These are phyloP conservation scores for Trichoderma gracile DNA, from an alignment of 2,329 filamentous ascomycete species.

Conservation along the genomic window DNA sequence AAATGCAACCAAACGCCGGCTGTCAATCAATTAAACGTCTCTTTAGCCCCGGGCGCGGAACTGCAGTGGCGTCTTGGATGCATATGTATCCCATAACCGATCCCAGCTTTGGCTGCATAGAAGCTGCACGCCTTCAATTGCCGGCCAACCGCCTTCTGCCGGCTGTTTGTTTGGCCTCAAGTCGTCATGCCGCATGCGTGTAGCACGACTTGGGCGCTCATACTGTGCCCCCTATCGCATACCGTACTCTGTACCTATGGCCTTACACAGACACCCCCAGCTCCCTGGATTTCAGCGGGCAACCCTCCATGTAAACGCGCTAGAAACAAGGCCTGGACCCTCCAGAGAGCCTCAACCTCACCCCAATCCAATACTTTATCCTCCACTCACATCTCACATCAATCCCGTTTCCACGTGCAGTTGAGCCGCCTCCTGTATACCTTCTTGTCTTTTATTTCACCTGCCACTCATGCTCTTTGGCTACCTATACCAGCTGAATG, in stretches of 20 bases:
- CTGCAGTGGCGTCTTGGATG: constrained; percentile 21
- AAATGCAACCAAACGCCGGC: background rate
- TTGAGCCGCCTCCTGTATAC: too few species aligned
- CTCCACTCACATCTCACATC: background rate
- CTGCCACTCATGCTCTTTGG: background rate
- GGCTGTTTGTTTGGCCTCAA: background rate
- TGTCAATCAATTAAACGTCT: background rate
- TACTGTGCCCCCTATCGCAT: background rate
- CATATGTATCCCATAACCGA: background rate
- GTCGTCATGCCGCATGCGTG: background rate
- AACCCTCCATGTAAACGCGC: constrained; percentile 10
- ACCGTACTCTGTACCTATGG: background rate
- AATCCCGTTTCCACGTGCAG: background rate
- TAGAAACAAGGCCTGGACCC: background rate
- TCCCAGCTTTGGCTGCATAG: constrained; percentile 15
- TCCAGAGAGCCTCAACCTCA: background rate
- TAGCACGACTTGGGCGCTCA: background rate
- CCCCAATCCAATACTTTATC: too few species aligned
- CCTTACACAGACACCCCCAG: background rate
- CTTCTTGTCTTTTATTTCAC: too few species aligned
- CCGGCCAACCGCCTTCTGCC: background rate
- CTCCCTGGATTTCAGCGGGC: background rate
- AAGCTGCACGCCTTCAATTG: constrained; percentile 12
- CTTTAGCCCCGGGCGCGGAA: constrained; percentile 9
- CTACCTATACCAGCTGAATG: background rate